Base-by-base conservation (phyloP, 139 green algal genomes). In the Tetraselmis striata region DNA sequence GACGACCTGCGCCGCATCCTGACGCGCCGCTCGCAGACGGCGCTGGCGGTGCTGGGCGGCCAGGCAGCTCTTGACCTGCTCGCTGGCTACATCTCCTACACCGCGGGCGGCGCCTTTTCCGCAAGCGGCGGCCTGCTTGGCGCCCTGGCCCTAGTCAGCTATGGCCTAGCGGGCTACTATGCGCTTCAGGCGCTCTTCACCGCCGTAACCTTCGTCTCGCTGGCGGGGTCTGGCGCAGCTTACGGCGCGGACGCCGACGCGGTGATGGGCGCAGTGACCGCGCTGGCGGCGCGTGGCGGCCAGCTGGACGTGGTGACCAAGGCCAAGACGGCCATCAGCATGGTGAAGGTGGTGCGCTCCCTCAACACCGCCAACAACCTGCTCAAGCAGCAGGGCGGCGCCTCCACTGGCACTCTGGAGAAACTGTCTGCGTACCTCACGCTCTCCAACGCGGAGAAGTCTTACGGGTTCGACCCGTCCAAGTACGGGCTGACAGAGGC, bases 341-440 rank as follows among this genome's bases (percentile, higher is more conserved):
- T 79, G 27, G 26, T 88, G 2, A 90, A 92, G 83, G 83, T 92
- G 26, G 28, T 89, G 1, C 23, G 75, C 0, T 87, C 83, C 1
- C 81, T 92, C 11, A 91, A 88, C 80, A 84, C 86, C 45, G 88
- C 91, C 30, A 79, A 80, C 0, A 58, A 88, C 1, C 32, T 89
- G 59, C 88, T 92, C 1, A 90, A 88, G 84, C 82, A 83, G n/a
- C 24, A 30, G 0, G 67, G 24, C 24, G 45, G 28, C 58, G 80
- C 31, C 32, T 26, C 25, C 59, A 85, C 59, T 81, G 83, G 30
- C 82, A 92, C 86, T n/a, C 86, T 97, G 58, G 80, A 83, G 24
- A 94, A 95, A 85, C 88, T 97, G 67, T 90, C 85, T 0, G 92
- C 91, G 25, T 95, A 92, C 81, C 86, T 97, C 25, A 93, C 90